Evolutionary conservation across 345 rosid species (phyloP).

Genomic region (Linum usitatissimum): DNA sequence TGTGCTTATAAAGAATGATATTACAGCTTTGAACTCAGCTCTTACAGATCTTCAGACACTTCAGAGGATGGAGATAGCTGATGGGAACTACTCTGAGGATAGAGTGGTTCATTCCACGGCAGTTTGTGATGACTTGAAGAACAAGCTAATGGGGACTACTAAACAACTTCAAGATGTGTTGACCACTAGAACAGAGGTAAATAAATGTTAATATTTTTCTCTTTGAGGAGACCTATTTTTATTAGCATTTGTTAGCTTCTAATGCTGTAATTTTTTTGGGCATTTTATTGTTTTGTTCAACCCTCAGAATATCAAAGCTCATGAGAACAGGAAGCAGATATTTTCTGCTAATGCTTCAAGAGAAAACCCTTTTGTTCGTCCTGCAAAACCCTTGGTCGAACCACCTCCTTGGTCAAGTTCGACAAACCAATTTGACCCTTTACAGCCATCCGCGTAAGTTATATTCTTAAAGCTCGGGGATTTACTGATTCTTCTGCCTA

Average conservation of each 20-base stretch:
- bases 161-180: constrained; percentile 70
- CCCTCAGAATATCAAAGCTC: constrained; percentile 78
- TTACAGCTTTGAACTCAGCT: constrained; percentile 59
- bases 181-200: constrained; percentile 79
- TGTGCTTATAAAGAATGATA: constrained; percentile 67
- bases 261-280: background rate
- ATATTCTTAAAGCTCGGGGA: background rate
- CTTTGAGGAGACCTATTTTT: background rate
- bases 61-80: constrained; percentile 72
- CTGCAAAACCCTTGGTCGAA: constrained; percentile 39
- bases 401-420: constrained; percentile 89
- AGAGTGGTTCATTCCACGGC: constrained; percentile 62
- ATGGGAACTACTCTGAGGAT: constrained; percentile 63
- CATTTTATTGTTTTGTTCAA: background rate
- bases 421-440: constrained; percentile 29
- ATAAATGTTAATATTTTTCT: constrained; percentile 5
- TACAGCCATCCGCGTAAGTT: constrained; percentile 43
- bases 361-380: constrained; percentile 42
- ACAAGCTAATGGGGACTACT: constrained; percentile 72
- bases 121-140: constrained; percentile 76
- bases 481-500: too few relatives aligned
- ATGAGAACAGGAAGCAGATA: constrained; percentile 69
- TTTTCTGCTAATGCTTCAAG: constrained; percentile 59
- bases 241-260: background rate
- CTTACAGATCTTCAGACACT: constrained; percentile 68